Conservation (phyloP, 1,284 basidiomycete species). For the Xanthoconium separans region DNA sequence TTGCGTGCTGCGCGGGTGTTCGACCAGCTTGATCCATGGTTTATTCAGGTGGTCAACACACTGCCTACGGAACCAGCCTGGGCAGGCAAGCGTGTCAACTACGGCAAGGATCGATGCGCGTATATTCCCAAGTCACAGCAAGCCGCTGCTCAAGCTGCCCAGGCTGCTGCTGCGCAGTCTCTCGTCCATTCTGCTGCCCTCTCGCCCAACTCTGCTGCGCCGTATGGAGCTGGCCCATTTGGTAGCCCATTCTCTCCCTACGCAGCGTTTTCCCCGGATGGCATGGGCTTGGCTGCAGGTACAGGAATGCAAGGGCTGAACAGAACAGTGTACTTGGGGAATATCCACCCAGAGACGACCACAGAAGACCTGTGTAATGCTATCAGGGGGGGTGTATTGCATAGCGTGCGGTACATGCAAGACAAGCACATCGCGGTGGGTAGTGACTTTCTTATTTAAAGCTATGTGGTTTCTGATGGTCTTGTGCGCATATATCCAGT, state of each 20-base stretch:
- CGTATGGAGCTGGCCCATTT: constrained; percentile 27
- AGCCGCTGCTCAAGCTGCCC: constrained; percentile 76
- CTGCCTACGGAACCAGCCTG: constrained; percentile 86
- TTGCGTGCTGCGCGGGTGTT: neutral
- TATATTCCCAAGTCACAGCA: constrained; percentile 92
- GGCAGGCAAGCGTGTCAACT: constrained; percentile 94
- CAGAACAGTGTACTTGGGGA: constrained; percentile 89
- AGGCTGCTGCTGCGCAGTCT: constrained; percentile 79
- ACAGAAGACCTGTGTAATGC: constrained; percentile 93
- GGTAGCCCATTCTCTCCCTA: constrained; percentile 55
- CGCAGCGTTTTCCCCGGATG: constrained; percentile 56
- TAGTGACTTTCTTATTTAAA: neutral
- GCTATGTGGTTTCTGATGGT: constrained; percentile 3
- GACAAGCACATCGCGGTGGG: constrained; percentile 92
- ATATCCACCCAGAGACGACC: constrained; percentile 91
- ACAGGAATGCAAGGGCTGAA: constrained; percentile 61
- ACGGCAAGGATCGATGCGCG: constrained; percentile 93
- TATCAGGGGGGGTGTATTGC: constrained; percentile 87
- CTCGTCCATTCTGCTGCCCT: constrained; percentile 59
- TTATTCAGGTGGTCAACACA: constrained; percentile 76
- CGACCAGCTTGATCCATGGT: neutral
- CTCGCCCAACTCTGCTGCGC: constrained; percentile 27
- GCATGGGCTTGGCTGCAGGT: constrained; percentile 41
- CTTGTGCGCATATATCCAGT: constrained; percentile 45
- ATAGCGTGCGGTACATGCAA: constrained; percentile 88